Base-by-base conservation (phyloP, 441 rosid species). In the Mallotus repandus region DNA sequence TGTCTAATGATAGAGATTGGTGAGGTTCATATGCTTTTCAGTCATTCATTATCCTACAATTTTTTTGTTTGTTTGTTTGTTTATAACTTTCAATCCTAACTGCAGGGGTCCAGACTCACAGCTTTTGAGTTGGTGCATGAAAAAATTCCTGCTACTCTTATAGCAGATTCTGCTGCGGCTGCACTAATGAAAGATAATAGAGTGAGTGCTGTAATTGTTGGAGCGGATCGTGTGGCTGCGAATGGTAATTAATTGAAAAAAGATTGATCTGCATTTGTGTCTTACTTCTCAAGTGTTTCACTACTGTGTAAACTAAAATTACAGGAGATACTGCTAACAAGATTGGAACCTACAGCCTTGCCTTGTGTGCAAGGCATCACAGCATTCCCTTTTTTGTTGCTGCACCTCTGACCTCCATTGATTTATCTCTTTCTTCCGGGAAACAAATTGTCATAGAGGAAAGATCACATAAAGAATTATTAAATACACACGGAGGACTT, bases 151-250 rank as follows among this genome's bases (percentile, higher is more conserved):
- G 94, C 98, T 38, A 89, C 99, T 65, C 96, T 94, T 18, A 70
- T 94, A 76, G 96, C 94, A 66, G 97, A 94, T 80, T 89, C 96
- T 63, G 97, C 99, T 76, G 98, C 98, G 59, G 98, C 98, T 71
- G 94, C 97, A 19, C 68, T 91, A 58, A 88, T 92, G 98, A 91
- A 91, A 82, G 93, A 87, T 35, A 84, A 85, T 52, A 88, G 83
- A 79, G 91, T 92, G 60, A 86, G 87, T 77, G 93, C 94, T 68
- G 88, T 94, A 65, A 81, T 94, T 4, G 97, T 95, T 62, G 99
- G 99, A 82, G 99, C 97, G 14, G 98, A 95, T 81, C 90, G 97
- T 4, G 97, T 95, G 53, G 89, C 97, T 70, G 89, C 96, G 77
- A 95, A 95, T 77, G 99, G 99, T 90, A 81, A 10, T 52, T 38